These are phyloP conservation scores for Coemansia sp. DNA, from an alignment of 192 early-diverging fungal species.

Conservation along the genomic window DNA sequence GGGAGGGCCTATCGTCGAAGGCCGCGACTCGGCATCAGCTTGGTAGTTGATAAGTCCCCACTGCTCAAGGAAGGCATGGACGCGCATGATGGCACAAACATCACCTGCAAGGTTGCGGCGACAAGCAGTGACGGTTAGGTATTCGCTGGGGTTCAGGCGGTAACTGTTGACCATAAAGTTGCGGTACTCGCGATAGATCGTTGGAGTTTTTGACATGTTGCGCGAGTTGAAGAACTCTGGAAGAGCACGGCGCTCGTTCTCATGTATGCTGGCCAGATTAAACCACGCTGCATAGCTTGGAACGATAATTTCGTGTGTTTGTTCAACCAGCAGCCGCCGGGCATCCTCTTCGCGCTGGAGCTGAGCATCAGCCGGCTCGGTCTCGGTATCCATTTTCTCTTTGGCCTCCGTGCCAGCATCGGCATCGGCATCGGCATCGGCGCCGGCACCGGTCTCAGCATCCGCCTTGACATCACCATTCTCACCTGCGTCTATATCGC, in stretches of 20 bases:
- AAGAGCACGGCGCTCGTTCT: constrained; percentile 83
- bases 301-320: constrained; percentile 70
- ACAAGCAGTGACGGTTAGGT: constrained; percentile 97
- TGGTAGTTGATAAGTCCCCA: constrained; percentile 99
- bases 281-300: constrained; percentile 98
- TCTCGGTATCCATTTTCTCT: constrained; percentile 30
- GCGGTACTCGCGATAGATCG: constrained; percentile 91
- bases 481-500: too few relatives aligned
- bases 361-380: constrained; percentile 21
- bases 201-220: constrained; percentile 91
- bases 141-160: constrained; percentile 92
- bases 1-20: constrained; percentile 88
- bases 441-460: constrained; percentile 8
- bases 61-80: constrained; percentile 98
- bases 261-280: constrained; percentile 72
- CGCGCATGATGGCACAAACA: constrained; percentile 97
- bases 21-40: constrained; percentile 89
- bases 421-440: neutral
- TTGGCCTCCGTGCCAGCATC: constrained; percentile 27
- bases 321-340: constrained; percentile 63
- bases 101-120: constrained; percentile 95
- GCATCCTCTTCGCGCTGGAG: constrained; percentile 65
- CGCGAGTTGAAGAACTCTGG: constrained; percentile 96
- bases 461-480: constrained; percentile 18
- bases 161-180: constrained; percentile 99